Base-by-base conservation (phyloP, 768 basidiomycete genomes). In the Panellus pusillus region DNA sequence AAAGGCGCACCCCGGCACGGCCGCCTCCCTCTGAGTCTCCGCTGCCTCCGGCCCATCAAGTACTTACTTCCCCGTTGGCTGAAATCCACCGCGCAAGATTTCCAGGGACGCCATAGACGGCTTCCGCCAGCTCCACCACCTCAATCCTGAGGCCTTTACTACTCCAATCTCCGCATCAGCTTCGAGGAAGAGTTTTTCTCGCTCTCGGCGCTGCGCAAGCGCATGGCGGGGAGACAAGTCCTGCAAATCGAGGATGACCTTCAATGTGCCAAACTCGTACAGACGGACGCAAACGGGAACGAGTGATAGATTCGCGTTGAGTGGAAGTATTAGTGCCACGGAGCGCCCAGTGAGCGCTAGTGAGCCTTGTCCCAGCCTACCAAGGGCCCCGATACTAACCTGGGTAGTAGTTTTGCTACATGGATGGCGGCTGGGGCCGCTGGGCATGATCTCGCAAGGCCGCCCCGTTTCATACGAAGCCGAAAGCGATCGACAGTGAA, bases 41-140 rank as follows among this genome's bases (percentile, higher is more conserved):
- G n/a, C n/a, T n/a, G n/a, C n/a, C n/a, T n/a, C n/a, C n/a, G n/a
- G n/a, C n/a, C n/a, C n/a, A n/a, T n/a, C n/a, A n/a, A n/a, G n/a
- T n/a, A n/a, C n/a, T n/a, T n/a, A 67, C 4, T 88, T 87, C 64
- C 86, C 86, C 24, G 68, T 71, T 9, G 86, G 86, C 41, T 94
- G 91, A 91, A 73, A 76, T 45, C 92, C 92, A 20, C 86, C 87
- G 52, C 84, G 83, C 62, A 91, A 90, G 66, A 66, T 94, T 48
- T 89, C 89, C 13, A 79, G 88, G 50, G 86, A 89, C 62, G 90
- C 91, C 32, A 93, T 93, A 90, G 85, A 87, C 58, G 84, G 86
- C 14, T 68, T 94, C 54, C 81, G 87, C 36, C 76, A 81, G 42
- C 74, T 93, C 51, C 79, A 91, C 65, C 69, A 70, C 37, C 66